These are phyloP conservation scores for Kalmusia sp. DNA, from an alignment of 2,329 filamentous ascomycete species.

Conservation along the genomic window DNA sequence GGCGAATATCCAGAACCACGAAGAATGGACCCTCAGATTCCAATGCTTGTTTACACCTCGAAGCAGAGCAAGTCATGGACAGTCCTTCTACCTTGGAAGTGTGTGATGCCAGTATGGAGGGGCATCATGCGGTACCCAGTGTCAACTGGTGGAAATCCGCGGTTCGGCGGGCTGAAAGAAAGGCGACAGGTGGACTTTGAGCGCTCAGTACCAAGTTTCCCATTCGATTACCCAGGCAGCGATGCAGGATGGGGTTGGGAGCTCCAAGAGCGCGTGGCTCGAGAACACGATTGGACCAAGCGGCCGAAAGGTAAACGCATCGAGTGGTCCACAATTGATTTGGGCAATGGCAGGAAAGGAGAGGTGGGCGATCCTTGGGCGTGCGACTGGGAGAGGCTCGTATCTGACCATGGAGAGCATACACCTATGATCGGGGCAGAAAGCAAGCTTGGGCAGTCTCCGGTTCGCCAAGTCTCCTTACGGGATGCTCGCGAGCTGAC, in stretches of 20 bases:
- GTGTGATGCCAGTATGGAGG: conserved; percentile 85
- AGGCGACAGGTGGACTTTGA: conserved; percentile 83
- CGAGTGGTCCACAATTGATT: conserved; percentile 75
- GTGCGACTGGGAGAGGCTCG: conserved; percentile 81
- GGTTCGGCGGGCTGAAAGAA: conserved; percentile 83
- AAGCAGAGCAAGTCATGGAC: conserved; percentile 72
- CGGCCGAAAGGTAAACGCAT: conserved; percentile 82
- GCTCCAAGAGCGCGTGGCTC: conserved; percentile 65
- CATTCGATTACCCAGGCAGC: conserved; percentile 82
- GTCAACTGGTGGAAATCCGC: conserved; percentile 78
- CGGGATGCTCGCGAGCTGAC: conserved; percentile 36
- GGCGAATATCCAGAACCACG: conserved; percentile 67
- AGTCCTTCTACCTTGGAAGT: conserved; percentile 88
- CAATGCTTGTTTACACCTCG: conserved; percentile 73
- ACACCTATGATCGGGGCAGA: conserved; percentile 9
- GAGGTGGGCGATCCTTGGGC: conserved; percentile 83
- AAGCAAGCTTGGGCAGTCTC: conserved; percentile 21
- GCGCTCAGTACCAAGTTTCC: conserved; percentile 80
- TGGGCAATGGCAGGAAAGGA: conserved; percentile 77
- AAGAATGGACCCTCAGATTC: conserved; percentile 75
- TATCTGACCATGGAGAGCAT: conserved; percentile 39
- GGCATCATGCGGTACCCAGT: conserved; percentile 82
- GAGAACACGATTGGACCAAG: conserved; percentile 73
- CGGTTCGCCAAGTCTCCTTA: conserved; percentile 30
- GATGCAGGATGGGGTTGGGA: conserved; percentile 82